Conservation (phyloP, 331 rosid genomes). For the Pyracantha coccinea region DNA sequence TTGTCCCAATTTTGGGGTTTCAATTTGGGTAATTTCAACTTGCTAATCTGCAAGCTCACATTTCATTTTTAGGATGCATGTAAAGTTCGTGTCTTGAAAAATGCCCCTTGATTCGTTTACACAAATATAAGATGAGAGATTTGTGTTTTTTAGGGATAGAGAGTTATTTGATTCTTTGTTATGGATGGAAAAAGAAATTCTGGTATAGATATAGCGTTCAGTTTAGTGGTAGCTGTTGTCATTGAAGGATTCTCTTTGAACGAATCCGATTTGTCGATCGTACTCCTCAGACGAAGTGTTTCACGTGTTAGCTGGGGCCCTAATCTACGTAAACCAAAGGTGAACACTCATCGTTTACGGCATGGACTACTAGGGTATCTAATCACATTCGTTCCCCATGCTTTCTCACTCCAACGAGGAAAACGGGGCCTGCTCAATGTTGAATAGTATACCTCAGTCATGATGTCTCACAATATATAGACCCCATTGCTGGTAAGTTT, state of each 20-base stretch:
- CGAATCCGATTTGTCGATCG: too few species aligned
- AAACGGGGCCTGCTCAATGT: too few species aligned
- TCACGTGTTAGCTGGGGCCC: not conserved
- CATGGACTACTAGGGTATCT: not conserved
- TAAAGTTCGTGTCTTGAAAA: conserved; percentile 11
- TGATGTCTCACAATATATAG: too few species aligned
- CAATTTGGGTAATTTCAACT: conserved; percentile 12
- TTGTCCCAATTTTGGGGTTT: conserved; percentile 20
- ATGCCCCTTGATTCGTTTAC: conserved; percentile 13
- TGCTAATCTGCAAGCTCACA: not conserved
- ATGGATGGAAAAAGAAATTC: too few species aligned
- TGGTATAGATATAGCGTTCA: too few species aligned
- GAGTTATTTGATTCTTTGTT: too few species aligned
- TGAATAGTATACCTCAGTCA: too few species aligned
- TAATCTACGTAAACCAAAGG: not conserved
- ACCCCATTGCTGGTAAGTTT: too few species aligned
- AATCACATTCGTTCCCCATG: too few species aligned
- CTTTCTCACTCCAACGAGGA: too few species aligned
- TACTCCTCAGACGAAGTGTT: not conserved
- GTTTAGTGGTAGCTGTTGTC: too few species aligned
- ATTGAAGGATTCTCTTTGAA: too few species aligned
- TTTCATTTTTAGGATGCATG: conserved; percentile 17
- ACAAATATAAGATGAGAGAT: conserved; percentile 21
- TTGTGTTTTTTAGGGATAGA: not conserved
- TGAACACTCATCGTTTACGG: not conserved